Conservation (phyloP, 257 asterid genomes). For the Solanum bukasovii region DNA sequence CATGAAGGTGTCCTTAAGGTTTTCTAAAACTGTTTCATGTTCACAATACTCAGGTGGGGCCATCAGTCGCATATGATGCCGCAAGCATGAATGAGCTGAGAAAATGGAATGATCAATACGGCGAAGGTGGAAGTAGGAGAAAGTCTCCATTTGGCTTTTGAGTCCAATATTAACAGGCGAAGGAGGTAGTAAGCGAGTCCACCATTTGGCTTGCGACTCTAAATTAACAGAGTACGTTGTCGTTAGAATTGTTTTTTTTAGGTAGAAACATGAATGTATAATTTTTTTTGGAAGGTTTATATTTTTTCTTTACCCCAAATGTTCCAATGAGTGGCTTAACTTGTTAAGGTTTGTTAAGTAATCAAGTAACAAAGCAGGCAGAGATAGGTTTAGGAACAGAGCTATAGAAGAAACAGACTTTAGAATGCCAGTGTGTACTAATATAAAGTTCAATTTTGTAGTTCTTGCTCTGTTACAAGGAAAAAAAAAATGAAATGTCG, state of each 20-base stretch:
- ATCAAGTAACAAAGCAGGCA: not conserved
- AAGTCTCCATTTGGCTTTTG: slow-evolving; percentile 89
- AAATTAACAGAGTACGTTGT: not conserved
- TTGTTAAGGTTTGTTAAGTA: not conserved
- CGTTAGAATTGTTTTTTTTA: not conserved
- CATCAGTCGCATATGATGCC: slow-evolving; percentile 95
- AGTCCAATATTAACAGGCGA: slow-evolving; percentile 2
- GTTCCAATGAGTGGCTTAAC: not conserved
- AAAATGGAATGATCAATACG: slow-evolving; percentile 96
- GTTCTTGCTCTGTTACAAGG: not conserved
- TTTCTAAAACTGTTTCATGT: not conserved
- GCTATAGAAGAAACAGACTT: not conserved
- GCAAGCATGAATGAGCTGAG: slow-evolving; percentile 88
- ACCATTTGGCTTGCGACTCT: not conserved
- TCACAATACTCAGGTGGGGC: slow-evolving; percentile 64
- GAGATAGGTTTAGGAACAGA: not conserved
- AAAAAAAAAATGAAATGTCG: not conserved
- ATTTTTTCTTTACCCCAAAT: not conserved
- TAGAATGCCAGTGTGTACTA: not conserved
- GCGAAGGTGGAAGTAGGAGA: slow-evolving; percentile 94
- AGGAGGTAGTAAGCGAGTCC: not conserved
- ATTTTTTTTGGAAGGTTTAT: not conserved
- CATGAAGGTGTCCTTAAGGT: not conserved
- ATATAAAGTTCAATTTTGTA: not conserved
- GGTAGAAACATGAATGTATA: not conserved